These are phyloP conservation scores for Xylona heveae DNA, from an alignment of 495 filamentous ascomycete species.

Conservation along the genomic window DNA sequence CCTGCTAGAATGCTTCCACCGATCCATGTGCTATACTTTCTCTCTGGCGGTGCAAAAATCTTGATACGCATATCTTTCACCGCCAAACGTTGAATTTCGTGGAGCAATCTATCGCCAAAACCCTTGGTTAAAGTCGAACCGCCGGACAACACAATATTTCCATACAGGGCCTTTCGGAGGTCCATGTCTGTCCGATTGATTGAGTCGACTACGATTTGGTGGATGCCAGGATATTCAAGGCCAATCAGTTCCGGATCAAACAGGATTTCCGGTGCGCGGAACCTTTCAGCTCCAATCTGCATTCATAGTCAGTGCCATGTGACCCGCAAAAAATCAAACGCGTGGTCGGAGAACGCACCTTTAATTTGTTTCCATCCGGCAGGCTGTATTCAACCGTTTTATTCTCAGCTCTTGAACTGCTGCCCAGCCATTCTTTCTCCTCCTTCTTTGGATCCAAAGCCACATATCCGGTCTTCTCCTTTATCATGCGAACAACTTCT, in stretches of 20 bases:
- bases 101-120: conserved; percentile 84
- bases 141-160: conserved; percentile 91
- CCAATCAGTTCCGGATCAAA: conserved; percentile 96
- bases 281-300: conserved; percentile 73
- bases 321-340: not conserved
- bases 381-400: conserved; percentile 72
- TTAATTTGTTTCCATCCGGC: conserved; percentile 81
- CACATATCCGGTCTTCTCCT: conserved; percentile 86
- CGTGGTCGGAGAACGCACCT: conserved; percentile 29
- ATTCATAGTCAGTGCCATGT: conserved; percentile 5
- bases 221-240: conserved; percentile 89
- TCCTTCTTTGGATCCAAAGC: conserved; percentile 79
- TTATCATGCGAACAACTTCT: conserved; percentile 90
- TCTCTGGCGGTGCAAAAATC: conserved; percentile 91
- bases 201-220: conserved; percentile 91
- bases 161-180: conserved; percentile 78
- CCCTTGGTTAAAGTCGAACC: conserved; percentile 81
- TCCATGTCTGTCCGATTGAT: conserved; percentile 97
- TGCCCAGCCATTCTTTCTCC: conserved; percentile 80
- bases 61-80: conserved; percentile 99
- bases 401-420: conserved; percentile 32
- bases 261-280: conserved; percentile 89
- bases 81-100: conserved; percentile 77
- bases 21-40: conserved; percentile 98
- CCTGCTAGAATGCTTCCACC: conserved; percentile 95